Conservation (phyloP, 2,329 filamentous ascomycete genomes). For the Aspergillus bombycis region DNA sequence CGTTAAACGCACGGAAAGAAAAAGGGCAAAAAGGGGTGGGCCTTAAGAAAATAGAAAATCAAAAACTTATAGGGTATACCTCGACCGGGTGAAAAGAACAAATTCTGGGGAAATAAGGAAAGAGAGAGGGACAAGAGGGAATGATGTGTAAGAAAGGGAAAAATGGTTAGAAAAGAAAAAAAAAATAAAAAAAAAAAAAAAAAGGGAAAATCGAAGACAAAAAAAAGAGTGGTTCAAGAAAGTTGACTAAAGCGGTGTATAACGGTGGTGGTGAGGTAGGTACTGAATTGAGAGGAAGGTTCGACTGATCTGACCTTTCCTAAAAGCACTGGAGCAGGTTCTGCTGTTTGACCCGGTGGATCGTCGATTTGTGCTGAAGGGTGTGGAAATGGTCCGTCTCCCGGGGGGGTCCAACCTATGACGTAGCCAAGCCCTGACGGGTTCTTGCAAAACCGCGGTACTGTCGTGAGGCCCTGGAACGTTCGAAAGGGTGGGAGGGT, state of each 20-base stretch:
- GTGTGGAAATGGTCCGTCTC: conserved; percentile 27
- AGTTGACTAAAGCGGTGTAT: conserved; percentile 29
- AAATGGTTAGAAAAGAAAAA: conserved; percentile 2
- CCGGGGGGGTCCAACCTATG: conserved; percentile 32
- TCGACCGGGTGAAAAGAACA: conserved; percentile 1
- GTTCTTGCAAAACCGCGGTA: conserved; percentile 23
- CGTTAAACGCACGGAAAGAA: conserved; percentile 3
- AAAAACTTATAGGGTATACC: conserved; percentile 4
- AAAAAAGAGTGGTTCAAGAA: conserved; percentile 7
- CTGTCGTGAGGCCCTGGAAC: conserved; percentile 1
- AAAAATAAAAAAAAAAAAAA: neutral
- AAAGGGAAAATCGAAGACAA: neutral
- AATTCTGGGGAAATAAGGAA: conserved; percentile 2
- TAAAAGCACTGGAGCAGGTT: conserved; percentile 20
- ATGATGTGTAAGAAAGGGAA: conserved; percentile 5
- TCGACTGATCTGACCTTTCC: conserved; percentile 28
- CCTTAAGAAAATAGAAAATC: conserved; percentile 6
- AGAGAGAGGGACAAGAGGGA: conserved; percentile 6
- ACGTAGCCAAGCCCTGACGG: conserved; percentile 33
- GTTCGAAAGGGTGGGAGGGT: neutral
- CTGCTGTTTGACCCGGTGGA: conserved; percentile 22
- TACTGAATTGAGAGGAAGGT: conserved; percentile 13
- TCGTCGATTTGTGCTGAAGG: conserved; percentile 25
- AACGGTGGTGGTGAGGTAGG: conserved; percentile 14
- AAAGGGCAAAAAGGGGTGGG: conserved; percentile 13